Conservation (phyloP, 2,329 filamentous ascomycete genomes). For the Diaporthe caulivora region DNA sequence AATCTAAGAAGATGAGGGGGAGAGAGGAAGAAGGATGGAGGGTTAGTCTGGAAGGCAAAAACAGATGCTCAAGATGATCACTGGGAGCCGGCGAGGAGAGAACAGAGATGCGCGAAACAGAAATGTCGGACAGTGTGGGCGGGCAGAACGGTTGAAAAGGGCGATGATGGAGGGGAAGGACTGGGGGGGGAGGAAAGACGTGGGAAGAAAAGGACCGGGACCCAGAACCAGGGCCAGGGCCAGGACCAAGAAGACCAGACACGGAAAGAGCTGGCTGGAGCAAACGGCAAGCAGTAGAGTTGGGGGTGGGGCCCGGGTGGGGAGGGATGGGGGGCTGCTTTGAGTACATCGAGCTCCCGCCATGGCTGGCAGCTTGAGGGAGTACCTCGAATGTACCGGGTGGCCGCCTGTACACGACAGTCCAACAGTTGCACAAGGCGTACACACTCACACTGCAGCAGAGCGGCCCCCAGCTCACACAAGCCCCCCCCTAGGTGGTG, state of each 20-base stretch:
- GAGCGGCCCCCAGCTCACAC: conserved; percentile 14
- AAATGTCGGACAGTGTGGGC: background rate
- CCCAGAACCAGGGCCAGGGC: conserved; percentile 18
- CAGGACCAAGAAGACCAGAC: conserved; percentile 4
- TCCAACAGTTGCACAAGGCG: conserved; percentile 31
- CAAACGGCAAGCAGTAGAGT: conserved; percentile 10
- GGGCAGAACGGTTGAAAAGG: conserved; percentile 28
- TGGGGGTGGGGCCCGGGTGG: conserved; percentile 23
- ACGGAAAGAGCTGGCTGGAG: conserved; percentile 29
- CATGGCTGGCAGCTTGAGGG: conserved; percentile 28
- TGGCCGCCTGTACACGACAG: conserved; percentile 19
- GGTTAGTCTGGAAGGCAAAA: conserved; percentile 37
- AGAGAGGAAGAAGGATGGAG: background rate
- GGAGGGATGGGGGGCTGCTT: background rate
- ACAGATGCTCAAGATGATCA: background rate
- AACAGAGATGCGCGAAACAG: background rate
- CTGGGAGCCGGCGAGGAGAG: conserved; percentile 11
- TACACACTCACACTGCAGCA: conserved; percentile 24
- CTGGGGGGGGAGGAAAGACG: conserved; percentile 36
- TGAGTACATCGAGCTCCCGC: conserved; percentile 13
- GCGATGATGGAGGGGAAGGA: conserved; percentile 34
- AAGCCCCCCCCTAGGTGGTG: conserved; percentile 30
- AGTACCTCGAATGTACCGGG: conserved; percentile 17
- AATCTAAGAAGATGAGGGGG: conserved; percentile 32
- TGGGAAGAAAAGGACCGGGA: conserved; percentile 38